These are phyloP conservation scores for Colletotrichum sp. DNA, from an alignment of 2,329 filamentous ascomycete species.

Conservation along the genomic window DNA sequence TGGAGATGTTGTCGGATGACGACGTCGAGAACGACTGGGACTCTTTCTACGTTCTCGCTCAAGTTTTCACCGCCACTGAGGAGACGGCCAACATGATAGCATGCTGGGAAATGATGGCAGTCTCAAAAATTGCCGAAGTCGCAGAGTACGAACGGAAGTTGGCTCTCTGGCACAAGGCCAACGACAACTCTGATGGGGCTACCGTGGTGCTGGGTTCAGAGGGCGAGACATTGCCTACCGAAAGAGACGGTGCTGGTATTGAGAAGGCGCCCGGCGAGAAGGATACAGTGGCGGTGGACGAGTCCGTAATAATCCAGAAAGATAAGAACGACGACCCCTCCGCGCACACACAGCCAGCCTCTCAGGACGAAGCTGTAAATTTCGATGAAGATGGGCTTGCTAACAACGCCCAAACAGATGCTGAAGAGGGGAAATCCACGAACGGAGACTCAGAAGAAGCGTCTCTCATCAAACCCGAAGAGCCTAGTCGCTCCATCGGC, in stretches of 20 bases:
- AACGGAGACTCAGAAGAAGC: background rate
- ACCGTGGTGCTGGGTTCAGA: too few species aligned
- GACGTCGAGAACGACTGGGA: background rate
- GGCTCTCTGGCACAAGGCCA: background rate
- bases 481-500: background rate
- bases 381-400: background rate
- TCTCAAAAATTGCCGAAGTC: background rate
- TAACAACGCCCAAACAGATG: background rate
- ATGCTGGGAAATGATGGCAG: background rate
- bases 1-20: background rate
- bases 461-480: background rate
- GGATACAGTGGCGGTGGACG: background rate
- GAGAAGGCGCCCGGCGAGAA: background rate
- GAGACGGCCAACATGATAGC: background rate
- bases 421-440: background rate
- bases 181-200: background rate
- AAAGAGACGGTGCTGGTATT: background rate
- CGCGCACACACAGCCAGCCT: rapidly evolving
- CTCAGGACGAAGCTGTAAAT: background rate
- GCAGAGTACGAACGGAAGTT: background rate
- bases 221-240: background rate
- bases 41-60: background rate
- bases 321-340: background rate
- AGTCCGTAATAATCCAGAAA: background rate
- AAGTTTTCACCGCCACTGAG: background rate